phyloP scores from a whole-genome alignment of 176 grass and related monocot genomes.

The Urochloa ruziziensis region DNA sequence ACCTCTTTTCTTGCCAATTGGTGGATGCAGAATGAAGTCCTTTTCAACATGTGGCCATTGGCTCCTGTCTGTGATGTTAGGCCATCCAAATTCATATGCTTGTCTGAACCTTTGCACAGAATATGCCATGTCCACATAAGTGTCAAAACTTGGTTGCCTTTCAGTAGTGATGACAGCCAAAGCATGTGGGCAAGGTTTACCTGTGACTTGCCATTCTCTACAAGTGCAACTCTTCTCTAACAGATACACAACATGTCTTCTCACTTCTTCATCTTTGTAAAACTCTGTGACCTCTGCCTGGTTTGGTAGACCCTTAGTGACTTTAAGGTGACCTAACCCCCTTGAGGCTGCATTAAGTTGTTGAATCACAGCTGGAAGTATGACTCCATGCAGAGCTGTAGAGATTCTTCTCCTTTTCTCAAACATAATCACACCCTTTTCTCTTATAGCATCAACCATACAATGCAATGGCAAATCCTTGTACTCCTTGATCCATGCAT shows the following conservation, averaged over 20 bases:
- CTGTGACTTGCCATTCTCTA: neutral
- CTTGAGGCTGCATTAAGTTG: too few relatives aligned
- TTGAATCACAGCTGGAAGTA: too few relatives aligned
- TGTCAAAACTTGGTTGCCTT: neutral
- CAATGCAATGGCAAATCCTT: neutral
- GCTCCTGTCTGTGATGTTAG: too few relatives aligned
- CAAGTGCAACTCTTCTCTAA: neutral
- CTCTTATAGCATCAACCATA: neutral
- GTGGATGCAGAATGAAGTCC: neutral
- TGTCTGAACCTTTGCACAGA: neutral
- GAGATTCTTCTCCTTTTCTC: too few relatives aligned
- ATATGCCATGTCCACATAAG: neutral
- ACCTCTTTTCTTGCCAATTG: neutral
- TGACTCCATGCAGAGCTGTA: too few relatives aligned
- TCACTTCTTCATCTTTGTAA: too few relatives aligned
- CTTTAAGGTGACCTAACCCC: too few relatives aligned
- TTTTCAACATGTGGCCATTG: neutral
- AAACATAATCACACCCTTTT: too few relatives aligned
- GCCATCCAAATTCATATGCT: neutral
- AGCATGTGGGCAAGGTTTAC: neutral
- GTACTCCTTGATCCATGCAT: neutral
- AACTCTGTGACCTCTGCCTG: too few relatives aligned
- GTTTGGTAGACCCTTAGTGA: too few relatives aligned
- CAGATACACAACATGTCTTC: too few relatives aligned
- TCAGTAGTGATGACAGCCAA: neutral